A percentile compares a stretch with the other conserved stretches of the same genome.
Conservation (phyloP, 2,329 filamentous ascomycete genomes). For the Grosmannia serpens region DNA sequence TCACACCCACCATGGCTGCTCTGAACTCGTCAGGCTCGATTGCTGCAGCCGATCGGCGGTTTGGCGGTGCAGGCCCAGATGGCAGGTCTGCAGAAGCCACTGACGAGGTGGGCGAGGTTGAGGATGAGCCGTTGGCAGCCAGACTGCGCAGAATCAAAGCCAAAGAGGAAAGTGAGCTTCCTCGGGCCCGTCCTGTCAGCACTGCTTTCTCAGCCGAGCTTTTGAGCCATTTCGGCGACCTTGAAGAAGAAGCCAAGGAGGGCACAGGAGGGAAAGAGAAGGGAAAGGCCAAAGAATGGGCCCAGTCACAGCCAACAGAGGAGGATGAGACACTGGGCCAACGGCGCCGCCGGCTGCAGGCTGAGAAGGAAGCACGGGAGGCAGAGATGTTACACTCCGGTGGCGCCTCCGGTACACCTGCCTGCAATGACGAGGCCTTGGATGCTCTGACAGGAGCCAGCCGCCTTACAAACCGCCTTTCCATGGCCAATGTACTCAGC, state of each 20-base stretch:
- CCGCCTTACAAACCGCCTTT: constrained; percentile 32
- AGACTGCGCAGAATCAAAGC: constrained; percentile 54
- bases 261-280: constrained; percentile 14
- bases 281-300: constrained; percentile 14
- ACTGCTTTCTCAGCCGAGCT: constrained; percentile 58
- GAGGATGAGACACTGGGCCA: constrained; percentile 73
- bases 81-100: constrained; percentile 14
- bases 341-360: constrained; percentile 61
- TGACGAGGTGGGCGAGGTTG: constrained; percentile 33
- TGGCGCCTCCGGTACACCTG: constrained; percentile 2
- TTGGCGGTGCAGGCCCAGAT: background rate
- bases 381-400: constrained; percentile 34
- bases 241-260: constrained; percentile 26
- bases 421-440: constrained; percentile 13
- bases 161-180: constrained; percentile 38
- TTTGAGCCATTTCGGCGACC: constrained; percentile 49
- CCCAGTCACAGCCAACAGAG: constrained; percentile 18
- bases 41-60: background rate
- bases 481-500: constrained; percentile 48
- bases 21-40: constrained; percentile 9
- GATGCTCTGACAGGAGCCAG: constrained; percentile 15
- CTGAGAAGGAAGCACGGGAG: constrained; percentile 53
- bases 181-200: constrained; percentile 47
- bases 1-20: constrained; percentile 15
- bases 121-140: constrained; percentile 56